A percentile compares a stretch with the other conserved stretches of the same genome.
phyloP scores from a whole-genome alignment of 1,284 basidiomycete species.

The Boletus smithii region DNA sequence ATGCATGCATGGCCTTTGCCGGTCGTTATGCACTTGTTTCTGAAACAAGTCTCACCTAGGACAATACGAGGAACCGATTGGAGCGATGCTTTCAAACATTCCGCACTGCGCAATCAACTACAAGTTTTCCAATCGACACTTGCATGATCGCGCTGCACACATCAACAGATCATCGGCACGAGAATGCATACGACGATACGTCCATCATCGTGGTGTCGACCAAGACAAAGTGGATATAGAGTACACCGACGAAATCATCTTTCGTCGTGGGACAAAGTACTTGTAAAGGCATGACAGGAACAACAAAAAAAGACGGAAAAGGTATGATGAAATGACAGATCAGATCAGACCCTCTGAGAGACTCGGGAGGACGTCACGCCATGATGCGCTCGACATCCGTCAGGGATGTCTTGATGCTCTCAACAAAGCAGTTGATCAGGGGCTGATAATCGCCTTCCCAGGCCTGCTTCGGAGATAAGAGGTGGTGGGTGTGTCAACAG shows the following conservation, averaged over 20 bases:
- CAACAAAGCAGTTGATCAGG: constrained; percentile 31
- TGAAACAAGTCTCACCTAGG: too few species aligned
- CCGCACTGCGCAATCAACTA: too few species aligned
- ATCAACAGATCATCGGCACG: too few species aligned
- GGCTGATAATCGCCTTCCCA: constrained; percentile 35
- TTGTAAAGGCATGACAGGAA: too few species aligned
- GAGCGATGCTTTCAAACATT: too few species aligned
- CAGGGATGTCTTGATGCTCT: constrained; percentile 25
- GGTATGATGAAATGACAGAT: too few species aligned
- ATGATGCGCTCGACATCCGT: constrained; percentile 32
- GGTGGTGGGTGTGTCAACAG: not conserved
- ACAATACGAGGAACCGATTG: too few species aligned
- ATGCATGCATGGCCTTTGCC: too few species aligned
- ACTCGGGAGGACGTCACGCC: constrained; percentile 15
- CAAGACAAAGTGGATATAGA: not conserved
- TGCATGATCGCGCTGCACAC: too few species aligned
- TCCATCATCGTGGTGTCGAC: constrained; percentile 3
- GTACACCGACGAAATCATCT: not conserved
- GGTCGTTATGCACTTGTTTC: too few species aligned
- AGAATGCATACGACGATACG: not conserved
- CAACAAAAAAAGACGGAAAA: too few species aligned
- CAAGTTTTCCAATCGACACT: too few species aligned
- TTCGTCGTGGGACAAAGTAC: not conserved
- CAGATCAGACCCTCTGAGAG: not conserved
- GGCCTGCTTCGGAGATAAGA: constrained; percentile 13